Base-by-base conservation (phyloP, 2,329 filamentous ascomycete species). In the Diaporthe sp. region DNA sequence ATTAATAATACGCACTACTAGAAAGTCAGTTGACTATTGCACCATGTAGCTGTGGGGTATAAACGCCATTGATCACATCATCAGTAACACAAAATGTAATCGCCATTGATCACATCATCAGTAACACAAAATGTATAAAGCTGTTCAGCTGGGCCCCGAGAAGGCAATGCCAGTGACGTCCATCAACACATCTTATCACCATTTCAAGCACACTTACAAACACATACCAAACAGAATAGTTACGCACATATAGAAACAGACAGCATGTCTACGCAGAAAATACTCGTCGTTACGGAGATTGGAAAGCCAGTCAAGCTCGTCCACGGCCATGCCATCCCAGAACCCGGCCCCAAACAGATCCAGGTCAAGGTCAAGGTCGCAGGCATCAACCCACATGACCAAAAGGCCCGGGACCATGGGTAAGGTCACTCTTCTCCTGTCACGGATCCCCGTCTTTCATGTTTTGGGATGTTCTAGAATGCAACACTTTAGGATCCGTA, bases 311-410 rank as follows among this genome's bases (percentile, higher is more conserved):
- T 81, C 19, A 69, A 72, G 8, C 75, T 79, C 27, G 70, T 77
- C 42, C 72, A 65, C 17, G 73, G 78, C 35, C 56, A 76, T 6
- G 77, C 80, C 30, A 76, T 83, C 50, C 82, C 81, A 8, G 74
- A 79, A 30, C 82, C 83, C 8, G 79, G 77, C 22, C 71, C 76
- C 32, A 75, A 79, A 61, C 77, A 86, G 75, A 77, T 86, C 17
- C 82, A 82, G 5, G 47, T 87, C 69, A 83, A 81, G 59, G 79
- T 86, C 35, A 90, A 78, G 3, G 79, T 83, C 19, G 80, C 79
- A 35, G 82, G 80, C 10, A 73, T 81, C 35, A 79, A 78, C 37
- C 75, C 76, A 4, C 83, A 86, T 72, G 85, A 86, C 77, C 76
- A 82, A n/a, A 84, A 84, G 71, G 76, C 76, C 19, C 82, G 83